Evolutionary conservation across 1,139 yeast species (phyloP).

Genomic region (Candida buenavistaensis): DNA sequence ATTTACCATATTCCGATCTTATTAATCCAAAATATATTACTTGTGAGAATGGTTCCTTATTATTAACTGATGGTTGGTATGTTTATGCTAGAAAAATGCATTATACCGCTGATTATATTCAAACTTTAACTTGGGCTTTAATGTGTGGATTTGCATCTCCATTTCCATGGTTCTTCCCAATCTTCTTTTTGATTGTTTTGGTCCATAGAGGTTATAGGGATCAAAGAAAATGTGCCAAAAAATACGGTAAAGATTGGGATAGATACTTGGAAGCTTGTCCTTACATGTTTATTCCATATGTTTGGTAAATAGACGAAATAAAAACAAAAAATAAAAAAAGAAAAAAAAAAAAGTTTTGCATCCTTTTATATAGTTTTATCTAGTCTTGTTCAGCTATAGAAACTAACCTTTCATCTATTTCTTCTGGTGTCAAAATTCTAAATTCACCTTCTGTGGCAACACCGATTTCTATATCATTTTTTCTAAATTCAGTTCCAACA

Average conservation of each 20-base stretch:
- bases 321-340: slow-evolving; percentile 1
- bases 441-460: slow-evolving; percentile 76
- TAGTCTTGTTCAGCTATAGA: slow-evolving; percentile 96
- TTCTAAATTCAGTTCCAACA: slow-evolving; percentile 89
- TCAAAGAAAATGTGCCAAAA: slow-evolving; percentile 74
- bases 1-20: slow-evolving; percentile 79
- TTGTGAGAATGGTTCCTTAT: slow-evolving; percentile 79
- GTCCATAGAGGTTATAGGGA: slow-evolving; percentile 89
- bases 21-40: slow-evolving; percentile 81
- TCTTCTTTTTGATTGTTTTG: slow-evolving; percentile 82
- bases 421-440: slow-evolving; percentile 72
- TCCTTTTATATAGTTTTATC: slow-evolving; percentile 5
- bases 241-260: slow-evolving; percentile 95
- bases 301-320: slow-evolving; percentile 43
- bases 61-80: slow-evolving; percentile 94
- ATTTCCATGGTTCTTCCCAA: slow-evolving; percentile 95
- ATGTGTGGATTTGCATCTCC: slow-evolving; percentile 85
- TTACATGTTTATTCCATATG: slow-evolving; percentile 85
- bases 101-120: slow-evolving; percentile 92
- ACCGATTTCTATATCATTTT: slow-evolving; percentile 90
- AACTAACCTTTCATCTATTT: slow-evolving; percentile 90
- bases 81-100: slow-evolving; percentile 89
- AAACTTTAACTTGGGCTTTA: slow-evolving; percentile 88
- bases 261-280: slow-evolving; percentile 86
- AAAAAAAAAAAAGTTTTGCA: slow-evolving; percentile 2